Percentiles rank a stretch among this genome's conserved stretches.
Conservation (phyloP, 108 stramenopile species). For the Conticribra guillardii region DNA sequence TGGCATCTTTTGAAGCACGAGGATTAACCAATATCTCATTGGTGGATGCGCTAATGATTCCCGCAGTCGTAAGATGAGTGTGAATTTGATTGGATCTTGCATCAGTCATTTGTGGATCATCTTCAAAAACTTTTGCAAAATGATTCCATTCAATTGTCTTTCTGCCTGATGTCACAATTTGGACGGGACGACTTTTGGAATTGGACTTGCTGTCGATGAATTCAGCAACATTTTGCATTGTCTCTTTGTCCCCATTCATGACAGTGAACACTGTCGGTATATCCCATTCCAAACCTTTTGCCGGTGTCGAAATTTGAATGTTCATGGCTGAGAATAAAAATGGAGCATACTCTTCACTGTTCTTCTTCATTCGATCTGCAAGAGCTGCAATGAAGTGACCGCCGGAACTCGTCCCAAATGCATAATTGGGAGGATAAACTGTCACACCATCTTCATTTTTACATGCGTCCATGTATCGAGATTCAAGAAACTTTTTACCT, state of each 20-base stretch:
- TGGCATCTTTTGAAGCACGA: neutral
- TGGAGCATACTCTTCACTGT: constrained; percentile 19
- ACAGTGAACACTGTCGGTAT: constrained; percentile 43
- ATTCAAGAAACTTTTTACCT: constrained; percentile 31
- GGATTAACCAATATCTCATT: constrained; percentile 9
- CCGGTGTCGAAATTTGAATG: constrained; percentile 43
- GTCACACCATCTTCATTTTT: constrained; percentile 1
- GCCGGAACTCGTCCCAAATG: constrained; percentile 42
- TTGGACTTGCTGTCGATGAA: neutral
- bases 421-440: constrained; percentile 33
- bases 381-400: constrained; percentile 30
- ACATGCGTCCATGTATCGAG: constrained; percentile 18
- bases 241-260: constrained; percentile 37
- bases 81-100: neutral
- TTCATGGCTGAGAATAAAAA: constrained; percentile 47
- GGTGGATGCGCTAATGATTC: constrained; percentile 1
- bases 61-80: constrained; percentile 5
- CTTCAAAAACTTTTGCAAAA: constrained; percentile 10
- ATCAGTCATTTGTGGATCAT: constrained; percentile 16
- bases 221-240: constrained; percentile 1
- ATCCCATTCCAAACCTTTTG: constrained; percentile 21
- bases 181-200: no score
- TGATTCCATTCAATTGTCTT: constrained; percentile 5
- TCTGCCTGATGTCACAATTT: constrained; percentile 12
- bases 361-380: constrained; percentile 23